Conservation (phyloP, 1,139 yeast species). For the Geotrichum cucujoidarum region DNA sequence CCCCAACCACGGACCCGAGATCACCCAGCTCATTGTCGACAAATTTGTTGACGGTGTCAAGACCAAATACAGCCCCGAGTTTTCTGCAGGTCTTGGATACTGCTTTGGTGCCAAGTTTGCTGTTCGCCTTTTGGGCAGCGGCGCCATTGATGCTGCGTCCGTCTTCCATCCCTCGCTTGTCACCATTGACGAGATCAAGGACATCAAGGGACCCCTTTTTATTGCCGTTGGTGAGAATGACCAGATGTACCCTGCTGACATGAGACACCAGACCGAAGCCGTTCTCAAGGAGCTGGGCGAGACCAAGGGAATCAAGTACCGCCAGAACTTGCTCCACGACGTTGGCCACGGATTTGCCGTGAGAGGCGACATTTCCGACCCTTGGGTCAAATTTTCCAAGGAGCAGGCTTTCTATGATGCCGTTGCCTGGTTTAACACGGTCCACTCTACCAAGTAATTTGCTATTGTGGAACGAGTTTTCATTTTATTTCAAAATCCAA, state of each 20-base stretch:
- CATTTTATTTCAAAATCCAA: too few species aligned
- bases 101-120: conserved; percentile 80
- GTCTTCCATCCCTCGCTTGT: conserved; percentile 79
- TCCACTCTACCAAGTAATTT: too few species aligned
- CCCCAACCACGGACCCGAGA: conserved; percentile 47
- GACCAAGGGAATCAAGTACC: conserved; percentile 41
- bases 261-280: conserved; percentile 58
- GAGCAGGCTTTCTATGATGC: conserved; percentile 64
- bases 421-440: conserved; percentile 53
- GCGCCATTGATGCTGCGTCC: conserved; percentile 54
- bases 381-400: conserved; percentile 58
- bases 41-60: conserved; percentile 40
- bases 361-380: conserved; percentile 62
- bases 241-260: conserved; percentile 53
- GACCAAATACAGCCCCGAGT: conserved; percentile 46
- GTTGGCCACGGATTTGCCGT: conserved; percentile 71
- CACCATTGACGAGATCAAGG: conserved; percentile 55
- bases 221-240: conserved; percentile 74
- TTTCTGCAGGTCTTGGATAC: conserved; percentile 63
- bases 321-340: conserved; percentile 56
- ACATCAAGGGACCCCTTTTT: conserved; percentile 49
- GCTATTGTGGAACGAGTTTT: too few species aligned
- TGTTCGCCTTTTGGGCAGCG: conserved; percentile 45
- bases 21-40: conserved; percentile 42
- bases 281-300: conserved; percentile 43